A percentile compares a stretch with the other conserved stretches of the same genome.
These are phyloP conservation scores for Opeltia flavorubescens DNA, from an alignment of 495 filamentous ascomycete genomes.

Conservation along the genomic window DNA sequence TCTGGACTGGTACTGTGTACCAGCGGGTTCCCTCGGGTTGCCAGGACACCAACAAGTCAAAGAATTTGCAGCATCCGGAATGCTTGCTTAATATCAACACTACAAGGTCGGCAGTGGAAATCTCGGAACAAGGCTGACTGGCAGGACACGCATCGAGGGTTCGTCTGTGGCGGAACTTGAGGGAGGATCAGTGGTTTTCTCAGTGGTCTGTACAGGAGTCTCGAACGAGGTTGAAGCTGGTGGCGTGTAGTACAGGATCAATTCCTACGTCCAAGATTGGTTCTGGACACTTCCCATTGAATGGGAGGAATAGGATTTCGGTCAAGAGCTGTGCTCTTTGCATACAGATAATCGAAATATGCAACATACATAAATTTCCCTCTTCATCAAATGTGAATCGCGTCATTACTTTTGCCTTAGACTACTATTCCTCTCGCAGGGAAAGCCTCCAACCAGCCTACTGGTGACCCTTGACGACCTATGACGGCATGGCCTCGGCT, in stretches of 20 bases:
- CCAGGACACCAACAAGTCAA: slow-evolving; percentile 22
- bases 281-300: slow-evolving; percentile 26
- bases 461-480: too few relatives aligned
- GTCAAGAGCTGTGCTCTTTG: slow-evolving; percentile 24
- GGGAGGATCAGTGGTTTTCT: slow-evolving; percentile 24
- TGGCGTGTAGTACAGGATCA: slow-evolving; percentile 29
- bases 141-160: slow-evolving; percentile 15
- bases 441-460: too few relatives aligned
- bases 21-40: slow-evolving; percentile 26
- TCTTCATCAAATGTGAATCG: too few relatives aligned
- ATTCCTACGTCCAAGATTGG: slow-evolving; percentile 37
- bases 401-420: too few relatives aligned
- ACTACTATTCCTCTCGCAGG: too few relatives aligned
- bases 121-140: slow-evolving; percentile 4
- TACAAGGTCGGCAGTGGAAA: slow-evolving; percentile 5
- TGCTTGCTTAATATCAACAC: slow-evolving; percentile 21
- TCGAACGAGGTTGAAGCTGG: slow-evolving; percentile 9
- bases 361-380: too few relatives aligned
- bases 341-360: slow-evolving; percentile 2
- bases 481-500: too few relatives aligned
- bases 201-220: slow-evolving; percentile 14
- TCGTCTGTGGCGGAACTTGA: slow-evolving; percentile 28
- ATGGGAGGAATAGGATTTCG: slow-evolving; percentile 33
- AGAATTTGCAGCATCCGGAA: slow-evolving; percentile 28
- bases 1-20: slow-evolving; percentile 31